Base-by-base conservation (phyloP, 208 protist genomes). In the Trypanosoma theileri region DNA sequence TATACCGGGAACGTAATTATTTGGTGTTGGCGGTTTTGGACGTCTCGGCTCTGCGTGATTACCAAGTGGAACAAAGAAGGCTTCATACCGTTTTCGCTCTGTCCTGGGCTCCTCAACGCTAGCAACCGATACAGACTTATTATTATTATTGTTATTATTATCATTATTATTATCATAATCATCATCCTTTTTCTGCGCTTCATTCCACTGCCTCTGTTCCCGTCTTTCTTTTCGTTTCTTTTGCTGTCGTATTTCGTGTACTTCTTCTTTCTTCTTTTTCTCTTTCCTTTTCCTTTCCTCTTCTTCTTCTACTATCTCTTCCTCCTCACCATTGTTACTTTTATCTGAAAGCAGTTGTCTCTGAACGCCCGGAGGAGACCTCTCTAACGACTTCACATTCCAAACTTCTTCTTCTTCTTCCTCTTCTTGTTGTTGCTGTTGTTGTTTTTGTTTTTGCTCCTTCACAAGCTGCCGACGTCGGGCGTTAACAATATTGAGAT, bases 21-120 rank as follows among this genome's bases (percentile, higher is more conserved):
- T 69, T 31, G 87, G 87, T 61, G 84, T 87, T 24, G 87, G 87
- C 40, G 87, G 87, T 74, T 93, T 93, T 45, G 84, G 79, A 44
- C 87, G 80, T 4, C 82, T 75, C 26, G 87, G 87, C 51, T 82
- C 82, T 22, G 55, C 74, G 19, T 66, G 69, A 45, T 35, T 56
- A 55, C 63, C 60, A 13, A 93, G 61, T 2, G 88, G 71, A 14
- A 93, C 88, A 67, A 93, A 93, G 51, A 93, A 93, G 52, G 80
- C 80, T 0, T 65, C 63, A 26, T 73, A 78, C 12, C 70, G 61
- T 64, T 93, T 93, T 55, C 75, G 71, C 67, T 84, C 84, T 40
- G 88, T 93, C 70, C 82, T 91, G 16, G 88, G 88, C 57, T 91
- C 84, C 44, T 66, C 69, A 13, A 59, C 17, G 3, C 3, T 63